These are phyloP conservation scores for Colletotrichum gigasporum DNA, from an alignment of 2,329 filamentous ascomycete genomes.

Conservation along the genomic window DNA sequence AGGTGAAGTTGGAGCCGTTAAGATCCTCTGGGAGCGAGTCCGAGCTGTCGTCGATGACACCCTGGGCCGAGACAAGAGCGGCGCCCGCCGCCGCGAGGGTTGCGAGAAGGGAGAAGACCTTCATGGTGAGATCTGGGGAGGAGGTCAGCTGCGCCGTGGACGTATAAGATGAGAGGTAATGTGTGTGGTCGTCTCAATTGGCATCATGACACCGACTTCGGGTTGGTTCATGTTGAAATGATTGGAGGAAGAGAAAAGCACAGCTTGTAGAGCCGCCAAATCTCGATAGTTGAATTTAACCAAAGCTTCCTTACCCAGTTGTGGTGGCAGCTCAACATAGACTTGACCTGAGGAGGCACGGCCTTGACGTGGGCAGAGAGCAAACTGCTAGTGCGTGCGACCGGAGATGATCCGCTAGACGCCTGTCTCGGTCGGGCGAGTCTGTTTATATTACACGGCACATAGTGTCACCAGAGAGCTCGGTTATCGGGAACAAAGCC, in stretches of 20 bases:
- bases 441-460: constrained; percentile 21
- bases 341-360: neutral
- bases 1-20: constrained; percentile 62
- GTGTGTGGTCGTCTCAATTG: neutral
- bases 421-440: neutral
- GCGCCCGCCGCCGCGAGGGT: constrained; percentile 29
- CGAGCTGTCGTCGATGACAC: constrained; percentile 43
- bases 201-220: neutral
- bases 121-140: constrained; percentile 31
- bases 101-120: constrained; percentile 24
- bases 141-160: constrained; percentile 5
- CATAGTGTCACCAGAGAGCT: no score
- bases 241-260: no score
- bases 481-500: neutral
- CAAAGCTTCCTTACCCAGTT: constrained; percentile 5
- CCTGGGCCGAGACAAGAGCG: constrained; percentile 36
- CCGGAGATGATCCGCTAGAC: neutral
- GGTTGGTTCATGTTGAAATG: neutral
- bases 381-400: constrained; percentile 11
- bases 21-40: constrained; percentile 51
- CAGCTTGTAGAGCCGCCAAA: no score
- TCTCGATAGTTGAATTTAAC: neutral
- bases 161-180: no score
- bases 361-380: constrained; percentile 9
- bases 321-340: constrained; percentile 1